A percentile compares a stretch with the other conserved stretches of the same genome.
These are phyloP conservation scores for Selaginella tamariscina DNA, from an alignment of 75 land plant species.

Conservation along the genomic window DNA sequence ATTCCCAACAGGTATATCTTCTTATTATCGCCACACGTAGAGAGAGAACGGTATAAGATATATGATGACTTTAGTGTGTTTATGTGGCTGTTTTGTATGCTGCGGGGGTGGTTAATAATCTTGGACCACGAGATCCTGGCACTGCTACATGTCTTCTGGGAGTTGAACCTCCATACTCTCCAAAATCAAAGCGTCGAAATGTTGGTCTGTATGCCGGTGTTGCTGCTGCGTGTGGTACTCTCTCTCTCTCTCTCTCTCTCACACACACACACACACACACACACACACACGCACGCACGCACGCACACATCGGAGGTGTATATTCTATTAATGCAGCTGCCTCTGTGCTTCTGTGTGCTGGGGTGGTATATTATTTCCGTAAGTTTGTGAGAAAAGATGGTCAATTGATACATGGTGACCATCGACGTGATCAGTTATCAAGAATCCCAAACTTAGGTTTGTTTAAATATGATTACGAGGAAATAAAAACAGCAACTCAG, in stretches of 20 bases:
- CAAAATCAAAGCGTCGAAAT: not conserved
- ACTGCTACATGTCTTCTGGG: conserved; percentile 40
- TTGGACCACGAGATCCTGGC: conserved; percentile 29
- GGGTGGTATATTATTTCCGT: too few species aligned
- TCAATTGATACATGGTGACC: not conserved
- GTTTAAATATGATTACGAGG: not conserved
- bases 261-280: too few species aligned
- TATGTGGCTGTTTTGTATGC: conserved; percentile 45
- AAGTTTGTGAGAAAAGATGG: too few species aligned
- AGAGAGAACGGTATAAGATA: too few species aligned
- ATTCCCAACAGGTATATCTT: too few species aligned
- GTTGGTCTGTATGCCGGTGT: not conserved
- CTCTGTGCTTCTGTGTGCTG: not conserved
- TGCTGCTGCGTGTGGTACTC: too few species aligned
- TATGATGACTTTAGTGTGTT: conserved; percentile 27
- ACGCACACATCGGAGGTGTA: not conserved
- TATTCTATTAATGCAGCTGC: not conserved
- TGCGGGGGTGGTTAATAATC: conserved; percentile 42
- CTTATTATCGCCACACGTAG: too few species aligned
- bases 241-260: too few species aligned
- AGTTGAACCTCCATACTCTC: not conserved
- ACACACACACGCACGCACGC: too few species aligned
- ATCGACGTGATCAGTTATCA: not conserved
- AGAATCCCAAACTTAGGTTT: not conserved
- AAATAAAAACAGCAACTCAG: not conserved